phyloP scores from a whole-genome alignment of 2,329 filamentous ascomycete species.

The Calonectria crousiana region DNA sequence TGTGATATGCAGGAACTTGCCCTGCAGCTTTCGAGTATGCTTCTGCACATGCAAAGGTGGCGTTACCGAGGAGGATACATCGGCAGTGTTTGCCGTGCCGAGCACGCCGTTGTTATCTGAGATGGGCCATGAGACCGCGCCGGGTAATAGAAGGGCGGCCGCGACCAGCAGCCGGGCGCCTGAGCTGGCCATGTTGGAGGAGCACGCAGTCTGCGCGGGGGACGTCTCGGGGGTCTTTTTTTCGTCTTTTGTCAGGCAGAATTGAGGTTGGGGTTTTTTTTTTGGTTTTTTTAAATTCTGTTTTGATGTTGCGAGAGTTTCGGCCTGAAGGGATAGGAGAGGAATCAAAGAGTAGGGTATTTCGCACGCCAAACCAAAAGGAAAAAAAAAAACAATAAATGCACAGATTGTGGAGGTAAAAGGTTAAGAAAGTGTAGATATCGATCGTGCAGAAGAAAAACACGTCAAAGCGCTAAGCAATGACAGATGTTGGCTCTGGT shows the following conservation, averaged over 20 bases:
- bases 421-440: not conserved
- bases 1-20: conserved; percentile 89
- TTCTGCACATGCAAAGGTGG: conserved; percentile 32
- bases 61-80: conserved; percentile 26
- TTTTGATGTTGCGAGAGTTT: not conserved
- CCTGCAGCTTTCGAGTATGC: conserved; percentile 66
- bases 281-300: not conserved
- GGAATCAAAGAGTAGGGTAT: not conserved
- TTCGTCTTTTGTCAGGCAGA: not conserved
- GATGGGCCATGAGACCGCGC: conserved; percentile 40
- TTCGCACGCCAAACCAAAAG: not conserved
- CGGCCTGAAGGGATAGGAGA: not conserved
- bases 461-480: conserved; percentile 3
- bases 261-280: not conserved
- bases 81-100: conserved; percentile 25
- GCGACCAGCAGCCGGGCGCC: conserved; percentile 46
- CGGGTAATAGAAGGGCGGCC: conserved; percentile 40
- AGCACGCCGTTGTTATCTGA: conserved; percentile 37
- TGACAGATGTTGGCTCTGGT: not conserved
- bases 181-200: conserved; percentile 39
- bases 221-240: not conserved
- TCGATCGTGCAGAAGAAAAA: not conserved
- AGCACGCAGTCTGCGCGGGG: not conserved
- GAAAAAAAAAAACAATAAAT: not conserved
- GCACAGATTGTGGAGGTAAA: not conserved